Base-by-base conservation (phyloP, 331 rosid genomes). In the Phaseolus coccineus region DNA sequence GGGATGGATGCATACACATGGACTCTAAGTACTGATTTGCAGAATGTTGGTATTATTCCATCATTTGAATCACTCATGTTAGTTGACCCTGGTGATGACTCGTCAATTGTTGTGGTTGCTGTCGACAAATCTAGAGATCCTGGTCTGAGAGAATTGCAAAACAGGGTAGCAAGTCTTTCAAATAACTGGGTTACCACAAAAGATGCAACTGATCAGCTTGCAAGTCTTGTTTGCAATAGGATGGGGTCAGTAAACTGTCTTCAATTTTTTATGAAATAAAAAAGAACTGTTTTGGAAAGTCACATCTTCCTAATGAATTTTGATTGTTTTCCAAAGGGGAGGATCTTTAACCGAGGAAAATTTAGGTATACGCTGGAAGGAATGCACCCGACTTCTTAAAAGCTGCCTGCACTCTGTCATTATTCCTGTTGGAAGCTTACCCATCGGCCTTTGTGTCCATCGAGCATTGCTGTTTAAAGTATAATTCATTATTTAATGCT, bases 381-480 rank as follows among this genome's bases (percentile, higher is more conserved):
- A 87, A 62, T 69, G 84, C 86, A 58, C 80, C 46, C 80, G 65
- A 57, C 24, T 63, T 56, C 86, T 87, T 33, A 80, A 85, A 77
- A 67, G 47, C 77, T 50, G 81, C 64, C 78, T 80, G 44, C 77
- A 55, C 24, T 87, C 87, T 58, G 81, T 87, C 64, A 62, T 83
- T 57, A 50, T 85, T 80, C 91, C 91, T 12, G 74, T 87, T 59
- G 91, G 91, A 80, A 83, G 84, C 86, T 80, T 87, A 77, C 75
- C 84, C 16, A 69, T 77, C 14, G 91, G 91, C 84, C 84, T 83
- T 27, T 87, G 91, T 80, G 89, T 85, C 58, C 91, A 87, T 75
- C 87, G 91, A 77, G 89, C 91, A 39, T 83, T 87, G 82, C 84
- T 87, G 55, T 87, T 87, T 79, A 87, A 87, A 81, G 91, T 87